Percentiles rank a stretch among this genome's conserved stretches.
phyloP scores from a whole-genome alignment of 495 filamentous ascomycete species.

The Hypoxylon cercidicola region DNA sequence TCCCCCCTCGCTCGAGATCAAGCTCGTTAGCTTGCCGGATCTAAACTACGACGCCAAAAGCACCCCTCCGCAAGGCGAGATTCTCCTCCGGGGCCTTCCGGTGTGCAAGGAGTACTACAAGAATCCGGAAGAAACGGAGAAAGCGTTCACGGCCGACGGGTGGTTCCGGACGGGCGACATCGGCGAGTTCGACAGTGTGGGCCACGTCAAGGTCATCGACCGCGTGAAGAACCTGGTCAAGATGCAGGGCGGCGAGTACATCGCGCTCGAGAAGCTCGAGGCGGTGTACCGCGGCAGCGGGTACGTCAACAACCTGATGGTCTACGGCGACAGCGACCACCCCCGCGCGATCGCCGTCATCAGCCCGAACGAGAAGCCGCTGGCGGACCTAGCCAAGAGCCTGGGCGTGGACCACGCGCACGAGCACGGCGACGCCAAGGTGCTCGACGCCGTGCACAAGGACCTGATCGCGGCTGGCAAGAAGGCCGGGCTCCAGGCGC shows the following conservation, averaged over 20 bases:
- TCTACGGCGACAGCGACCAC: conserved; percentile 63
- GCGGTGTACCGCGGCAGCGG: conserved; percentile 67
- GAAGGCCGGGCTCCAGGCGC: conserved; percentile 61
- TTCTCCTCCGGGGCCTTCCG: conserved; percentile 76
- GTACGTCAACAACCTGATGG: conserved; percentile 67
- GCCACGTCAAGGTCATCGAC: conserved; percentile 87
- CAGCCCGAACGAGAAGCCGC: conserved; percentile 63
- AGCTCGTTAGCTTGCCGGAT: conserved; percentile 82
- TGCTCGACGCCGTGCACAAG: conserved; percentile 62
- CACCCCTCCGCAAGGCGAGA: conserved; percentile 85
- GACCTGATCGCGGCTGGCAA: conserved; percentile 62
- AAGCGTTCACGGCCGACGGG: conserved; percentile 82
- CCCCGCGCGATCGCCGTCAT: conserved; percentile 68
- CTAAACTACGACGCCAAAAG: conserved; percentile 83
- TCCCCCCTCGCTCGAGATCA: conserved; percentile 71
- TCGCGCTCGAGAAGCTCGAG: conserved; percentile 74
- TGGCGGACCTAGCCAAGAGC: conserved; percentile 62
- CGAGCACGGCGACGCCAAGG: conserved; percentile 55
- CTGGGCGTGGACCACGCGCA: conserved; percentile 61
- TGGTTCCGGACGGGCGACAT: conserved; percentile 97
- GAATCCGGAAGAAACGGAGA: conserved; percentile 82
- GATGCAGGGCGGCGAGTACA: conserved; percentile 72
- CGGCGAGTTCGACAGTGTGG: conserved; percentile 74
- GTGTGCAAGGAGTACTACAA: conserved; percentile 82
- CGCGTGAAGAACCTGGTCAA: conserved; percentile 88